phyloP scores from a whole-genome alignment of 495 filamentous ascomycete species.

The Paragyromitra xinjiangensis region DNA sequence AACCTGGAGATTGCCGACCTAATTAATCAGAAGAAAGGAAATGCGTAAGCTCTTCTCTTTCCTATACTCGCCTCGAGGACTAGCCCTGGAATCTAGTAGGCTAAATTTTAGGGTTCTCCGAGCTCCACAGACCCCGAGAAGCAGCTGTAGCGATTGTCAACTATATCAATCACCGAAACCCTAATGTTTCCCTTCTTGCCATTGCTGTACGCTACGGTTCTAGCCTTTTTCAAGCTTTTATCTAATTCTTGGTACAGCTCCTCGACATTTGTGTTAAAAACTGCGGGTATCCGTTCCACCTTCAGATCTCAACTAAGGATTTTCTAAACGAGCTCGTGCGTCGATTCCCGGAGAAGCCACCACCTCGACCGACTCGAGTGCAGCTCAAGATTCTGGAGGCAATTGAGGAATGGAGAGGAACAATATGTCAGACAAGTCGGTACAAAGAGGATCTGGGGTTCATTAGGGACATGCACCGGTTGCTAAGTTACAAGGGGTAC shows the following conservation, averaged over 20 bases:
- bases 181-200: constrained; percentile 90
- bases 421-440: constrained; percentile 95
- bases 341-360: constrained; percentile 92
- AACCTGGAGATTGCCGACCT: constrained; percentile 96
- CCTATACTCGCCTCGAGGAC: constrained; percentile 22
- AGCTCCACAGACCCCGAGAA: constrained; percentile 76
- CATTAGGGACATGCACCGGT: constrained; percentile 96
- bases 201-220: constrained; percentile 66
- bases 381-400: constrained; percentile 93
- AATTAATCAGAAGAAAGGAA: constrained; percentile 97
- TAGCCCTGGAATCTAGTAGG: constrained; percentile 4
- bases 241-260: constrained; percentile 64
- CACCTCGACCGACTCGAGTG: constrained; percentile 82
- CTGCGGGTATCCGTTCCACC: constrained; percentile 98
- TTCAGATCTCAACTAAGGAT: constrained; percentile 98
- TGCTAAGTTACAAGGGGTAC: constrained; percentile 96
- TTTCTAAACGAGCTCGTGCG: constrained; percentile 98
- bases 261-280: constrained; percentile 99
- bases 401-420: constrained; percentile 98
- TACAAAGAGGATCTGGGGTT: constrained; percentile 97
- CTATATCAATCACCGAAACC: constrained; percentile 94
- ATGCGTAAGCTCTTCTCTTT: constrained; percentile 68
- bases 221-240: constrained; percentile 4
- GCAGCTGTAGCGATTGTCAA: constrained; percentile 92
- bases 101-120: constrained; percentile 32